These are phyloP conservation scores for Sporothrix humicola DNA, from an alignment of 2,329 filamentous ascomycete genomes.

Conservation along the genomic window DNA sequence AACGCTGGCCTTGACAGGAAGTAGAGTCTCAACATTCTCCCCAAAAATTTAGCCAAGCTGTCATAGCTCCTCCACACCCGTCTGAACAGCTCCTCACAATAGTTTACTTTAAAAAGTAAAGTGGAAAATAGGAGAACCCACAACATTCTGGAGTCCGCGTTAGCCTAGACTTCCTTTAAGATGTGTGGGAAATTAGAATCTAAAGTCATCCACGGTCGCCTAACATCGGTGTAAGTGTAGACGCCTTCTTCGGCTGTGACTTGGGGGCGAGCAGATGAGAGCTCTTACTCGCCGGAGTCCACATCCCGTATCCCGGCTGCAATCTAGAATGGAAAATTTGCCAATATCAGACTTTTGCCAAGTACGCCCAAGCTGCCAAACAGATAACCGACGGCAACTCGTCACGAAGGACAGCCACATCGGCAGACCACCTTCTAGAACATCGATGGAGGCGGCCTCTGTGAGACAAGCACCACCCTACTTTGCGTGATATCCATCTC, in stretches of 20 bases:
- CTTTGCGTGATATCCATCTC: background rate
- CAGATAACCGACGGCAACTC: slow-evolving; percentile 15
- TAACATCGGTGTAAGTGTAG: background rate
- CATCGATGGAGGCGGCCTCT: background rate
- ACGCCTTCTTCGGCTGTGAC: background rate
- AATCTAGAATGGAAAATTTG: background rate
- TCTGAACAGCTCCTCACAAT: background rate
- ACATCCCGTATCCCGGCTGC: background rate
- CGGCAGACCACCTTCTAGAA: background rate
- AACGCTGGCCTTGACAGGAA: background rate
- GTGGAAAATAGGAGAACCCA: too few relatives aligned
- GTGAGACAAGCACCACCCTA: background rate
- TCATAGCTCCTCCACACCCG: background rate
- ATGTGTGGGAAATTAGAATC: background rate
- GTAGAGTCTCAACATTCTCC: background rate
- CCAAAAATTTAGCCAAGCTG: background rate
- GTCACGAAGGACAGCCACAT: background rate
- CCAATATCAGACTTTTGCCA: background rate
- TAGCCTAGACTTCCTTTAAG: background rate
- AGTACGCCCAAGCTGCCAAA: background rate
- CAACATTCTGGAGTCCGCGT: too few relatives aligned
- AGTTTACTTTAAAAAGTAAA: too few relatives aligned
- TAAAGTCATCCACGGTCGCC: background rate
- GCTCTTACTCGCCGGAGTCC: background rate
- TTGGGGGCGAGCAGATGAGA: background rate